Conservation (phyloP, 192 early-diverging fungal genomes). For the Backusella luteola region DNA sequence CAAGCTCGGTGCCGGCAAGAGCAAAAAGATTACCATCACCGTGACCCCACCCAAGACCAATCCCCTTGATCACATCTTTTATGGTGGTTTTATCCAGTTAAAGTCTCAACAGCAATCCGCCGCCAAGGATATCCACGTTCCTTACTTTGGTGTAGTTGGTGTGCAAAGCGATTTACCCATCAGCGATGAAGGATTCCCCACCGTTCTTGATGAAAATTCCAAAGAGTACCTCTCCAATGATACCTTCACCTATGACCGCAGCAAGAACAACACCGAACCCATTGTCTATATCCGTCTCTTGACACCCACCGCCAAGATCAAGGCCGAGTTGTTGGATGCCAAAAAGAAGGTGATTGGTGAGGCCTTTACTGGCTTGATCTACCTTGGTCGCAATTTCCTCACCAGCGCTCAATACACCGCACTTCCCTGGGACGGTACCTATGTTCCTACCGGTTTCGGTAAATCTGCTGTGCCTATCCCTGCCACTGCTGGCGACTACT, state of each 20-base stretch:
- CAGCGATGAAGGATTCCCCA: constrained; percentile 28
- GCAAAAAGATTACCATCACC: constrained; percentile 17
- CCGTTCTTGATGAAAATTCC: not conserved
- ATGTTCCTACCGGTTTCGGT: constrained; percentile 1
- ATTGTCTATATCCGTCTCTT: constrained; percentile 23
- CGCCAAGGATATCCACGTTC: constrained; percentile 33
- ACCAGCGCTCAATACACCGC: not conserved
- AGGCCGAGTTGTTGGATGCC: constrained; percentile 24
- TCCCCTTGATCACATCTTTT: constrained; percentile 35
- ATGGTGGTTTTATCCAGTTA: constrained; percentile 47
- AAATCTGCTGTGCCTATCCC: not conserved
- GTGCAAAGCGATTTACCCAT: constrained; percentile 45
- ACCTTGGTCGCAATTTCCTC: constrained; percentile 29
- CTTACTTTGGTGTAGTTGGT: constrained; percentile 51
- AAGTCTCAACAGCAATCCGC: constrained; percentile 17
- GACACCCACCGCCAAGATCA: constrained; percentile 18
- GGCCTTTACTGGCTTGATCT: constrained; percentile 4
- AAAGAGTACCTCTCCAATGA: constrained; percentile 21
- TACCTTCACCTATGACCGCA: constrained; percentile 14
- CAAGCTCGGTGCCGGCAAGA: constrained; percentile 21
- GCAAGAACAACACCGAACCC: not conserved
- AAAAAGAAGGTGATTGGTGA: constrained; percentile 28
- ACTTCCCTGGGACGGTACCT: constrained; percentile 24
- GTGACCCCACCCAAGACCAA: constrained; percentile 33
- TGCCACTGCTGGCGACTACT: constrained; percentile 25